Evolutionary conservation across 352 stramenopile genomes (phyloP).

Genomic region (Pythium myriotylum): DNA sequence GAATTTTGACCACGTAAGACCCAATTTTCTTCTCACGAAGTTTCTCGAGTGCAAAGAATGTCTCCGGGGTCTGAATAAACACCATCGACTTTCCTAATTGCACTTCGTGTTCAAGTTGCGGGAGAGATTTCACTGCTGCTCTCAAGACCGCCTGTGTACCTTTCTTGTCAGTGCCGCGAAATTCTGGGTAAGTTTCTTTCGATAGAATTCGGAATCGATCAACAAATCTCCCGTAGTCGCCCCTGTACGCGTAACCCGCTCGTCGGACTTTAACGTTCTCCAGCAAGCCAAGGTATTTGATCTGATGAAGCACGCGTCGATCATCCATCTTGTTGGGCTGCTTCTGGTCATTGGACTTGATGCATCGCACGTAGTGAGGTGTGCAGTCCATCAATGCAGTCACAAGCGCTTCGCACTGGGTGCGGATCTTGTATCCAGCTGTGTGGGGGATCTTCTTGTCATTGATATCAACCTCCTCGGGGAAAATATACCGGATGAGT

Average conservation of each 20-base stretch:
- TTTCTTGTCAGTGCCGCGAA: slow-evolving; percentile 81
- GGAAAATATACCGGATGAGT: slow-evolving; percentile 85
- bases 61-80: slow-evolving; percentile 90
- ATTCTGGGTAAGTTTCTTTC: slow-evolving; percentile 84
- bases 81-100: slow-evolving; percentile 91
- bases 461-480: slow-evolving; percentile 79
- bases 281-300: slow-evolving; percentile 86
- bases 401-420: slow-evolving; percentile 88
- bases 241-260: slow-evolving; percentile 82
- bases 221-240: slow-evolving; percentile 86
- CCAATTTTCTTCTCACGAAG: slow-evolving; percentile 81
- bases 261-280: slow-evolving; percentile 90
- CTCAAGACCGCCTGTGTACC: slow-evolving; percentile 82
- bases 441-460: slow-evolving; percentile 83
- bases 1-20: slow-evolving; percentile 77
- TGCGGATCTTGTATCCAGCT: slow-evolving; percentile 82
- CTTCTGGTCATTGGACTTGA: slow-evolving; percentile 93
- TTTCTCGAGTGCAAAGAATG: slow-evolving; percentile 90
- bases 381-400: slow-evolving; percentile 89
- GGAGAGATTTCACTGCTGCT: slow-evolving; percentile 67
- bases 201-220: slow-evolving; percentile 83
- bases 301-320: slow-evolving; percentile 84
- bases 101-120: slow-evolving; percentile 77
- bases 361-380: slow-evolving; percentile 91
- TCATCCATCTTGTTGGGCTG: slow-evolving; percentile 85